Base-by-base conservation (phyloP, 164 flowering plant genomes). In the Aristolochia californica region DNA sequence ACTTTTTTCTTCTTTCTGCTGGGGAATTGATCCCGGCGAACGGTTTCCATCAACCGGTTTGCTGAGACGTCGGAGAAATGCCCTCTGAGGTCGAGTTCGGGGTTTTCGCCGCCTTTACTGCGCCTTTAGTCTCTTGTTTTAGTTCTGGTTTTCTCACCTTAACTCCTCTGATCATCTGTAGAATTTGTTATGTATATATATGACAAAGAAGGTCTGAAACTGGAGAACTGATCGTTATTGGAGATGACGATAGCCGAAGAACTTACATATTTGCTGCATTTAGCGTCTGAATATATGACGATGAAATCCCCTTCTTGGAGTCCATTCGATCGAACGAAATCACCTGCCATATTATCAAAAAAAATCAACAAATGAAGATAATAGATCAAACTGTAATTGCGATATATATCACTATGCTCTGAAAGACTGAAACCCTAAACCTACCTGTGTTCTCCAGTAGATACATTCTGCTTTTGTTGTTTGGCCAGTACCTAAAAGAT, bases 401-500 rank as follows among this genome's bases (percentile, higher is more conserved):
- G n/a, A n/a, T n/a, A n/a, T n/a, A n/a, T n/a, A n/a, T n/a, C n/a
- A n/a, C n/a, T n/a, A n/a, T n/a, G n/a, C n/a, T n/a, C n/a, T n/a
- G n/a, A 60, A 28, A 16, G 17, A 50, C 25, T 0, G 20, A 54
- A 17, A 28, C 15, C 11, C 53, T n/a, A 23, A 17, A 43, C 10
- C 10, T 34, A 69, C 97, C 96, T 60, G 99, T 94, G 78, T 94
- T 94, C 65, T 94, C 99, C 5, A 94, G 89, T 49, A 94, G 95
- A 72, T 94, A 94, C 97, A 94, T 94, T 76, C 97, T 80, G 72
- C 99, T 94, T 68, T 94, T 94, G 80, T 94, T 94, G 77, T 94
- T 94, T 0, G 99, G 99, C 99, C 99, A 94, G 72, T 88, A 94
- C 62, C 99, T 94, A 80, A 51, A n/a, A 45, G 43, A 21, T n/a